Evolutionary conservation across 1,284 basidiomycete species (phyloP).

Genomic region (Pseudozyma thailandica): DNA sequence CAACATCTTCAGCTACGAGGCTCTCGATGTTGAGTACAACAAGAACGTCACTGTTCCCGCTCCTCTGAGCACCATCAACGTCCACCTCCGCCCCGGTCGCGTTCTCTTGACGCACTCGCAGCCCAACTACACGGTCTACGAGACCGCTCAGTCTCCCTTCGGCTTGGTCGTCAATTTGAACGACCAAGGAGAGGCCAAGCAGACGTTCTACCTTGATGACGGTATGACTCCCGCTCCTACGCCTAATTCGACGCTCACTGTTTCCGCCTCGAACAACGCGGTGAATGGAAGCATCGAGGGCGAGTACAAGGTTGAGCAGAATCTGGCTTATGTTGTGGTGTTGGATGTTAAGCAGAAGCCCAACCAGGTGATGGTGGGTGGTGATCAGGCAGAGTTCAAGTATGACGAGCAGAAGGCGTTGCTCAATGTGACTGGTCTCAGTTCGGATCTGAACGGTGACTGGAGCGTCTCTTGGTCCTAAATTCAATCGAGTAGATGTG

Average conservation of each 20-base stretch:
- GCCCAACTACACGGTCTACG: conserved; percentile 45
- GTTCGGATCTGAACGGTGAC: conserved; percentile 34
- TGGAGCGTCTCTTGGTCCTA: conserved; percentile 33
- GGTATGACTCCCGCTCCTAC: conserved; percentile 67
- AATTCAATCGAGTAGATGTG: not conserved
- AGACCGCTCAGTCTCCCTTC: conserved; percentile 35
- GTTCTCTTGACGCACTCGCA: conserved; percentile 43
- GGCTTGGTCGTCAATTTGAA: conserved; percentile 69
- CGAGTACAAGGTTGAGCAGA: conserved; percentile 70
- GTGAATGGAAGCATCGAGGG: conserved; percentile 67
- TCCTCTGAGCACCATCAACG: conserved; percentile 59
- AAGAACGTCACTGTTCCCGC: conserved; percentile 71
- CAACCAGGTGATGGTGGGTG: conserved; percentile 16
- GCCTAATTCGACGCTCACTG: conserved; percentile 25
- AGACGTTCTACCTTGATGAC: conserved; percentile 76
- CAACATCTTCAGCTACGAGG: conserved; percentile 79
- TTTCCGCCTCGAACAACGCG: conserved; percentile 16
- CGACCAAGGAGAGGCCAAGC: conserved; percentile 71
- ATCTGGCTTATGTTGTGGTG: conserved; percentile 71
- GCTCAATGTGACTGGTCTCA: conserved; percentile 47
- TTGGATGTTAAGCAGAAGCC: conserved; percentile 69
- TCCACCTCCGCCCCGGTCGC: conserved; percentile 46
- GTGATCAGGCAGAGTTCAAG: conserved; percentile 6
- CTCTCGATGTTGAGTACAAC: conserved; percentile 70
- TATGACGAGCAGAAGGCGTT: conserved; percentile 31